Base-by-base conservation (phyloP, 2,329 filamentous ascomycete species). In the Paraphaeosphaeria sporulosa region DNA sequence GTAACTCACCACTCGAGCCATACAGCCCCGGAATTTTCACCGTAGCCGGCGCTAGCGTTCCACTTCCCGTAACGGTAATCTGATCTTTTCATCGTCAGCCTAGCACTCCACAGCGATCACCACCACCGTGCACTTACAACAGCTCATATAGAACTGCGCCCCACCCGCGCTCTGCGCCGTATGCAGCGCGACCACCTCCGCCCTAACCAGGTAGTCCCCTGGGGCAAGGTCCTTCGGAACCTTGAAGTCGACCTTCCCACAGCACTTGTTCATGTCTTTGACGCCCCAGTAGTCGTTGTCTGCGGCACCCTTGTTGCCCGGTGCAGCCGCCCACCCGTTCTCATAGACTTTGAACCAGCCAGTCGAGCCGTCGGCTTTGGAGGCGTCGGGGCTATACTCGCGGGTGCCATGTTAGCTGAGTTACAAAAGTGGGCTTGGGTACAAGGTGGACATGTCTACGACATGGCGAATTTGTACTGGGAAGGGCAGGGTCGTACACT, bases 101-200 rank as follows among this genome's bases (percentile, higher is more conserved):
- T 13, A 15, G 4, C 46, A 30, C 15, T n/a, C 4, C 34, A 5
- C 7, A 9, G 27, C n/a, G 12, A n/a, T n/a, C 36, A 8, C 8
- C 2, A 15, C 0, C n/a, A 46, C 13, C 23, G 30, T n/a, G 9
- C 17, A 59, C 63, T 58, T 63, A 67, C 67, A 71, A 55, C 71
- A 72, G 40, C 63, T 65, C 69, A 78, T 76, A 62, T 81, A 81
- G 65, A 85, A 82, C 72, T 84, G 82, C 2, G 82, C 81, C 9
- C 81, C 81, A 30, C 73, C 71, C 36, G 72, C 76, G 42, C 73
- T 76, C 8, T 71, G 63, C 10, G 80, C 81, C 25, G 73, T 76
- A 64, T 72, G 71, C 27, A 73, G 55, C 0, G 70, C 68, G 19
- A 82, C 80, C 50, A 84, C 75, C 60, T 76, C 80, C 52, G 76